Evolutionary conservation across 208 protist genomes (phyloP).

Genomic region (Vickermania spadyakhi): DNA sequence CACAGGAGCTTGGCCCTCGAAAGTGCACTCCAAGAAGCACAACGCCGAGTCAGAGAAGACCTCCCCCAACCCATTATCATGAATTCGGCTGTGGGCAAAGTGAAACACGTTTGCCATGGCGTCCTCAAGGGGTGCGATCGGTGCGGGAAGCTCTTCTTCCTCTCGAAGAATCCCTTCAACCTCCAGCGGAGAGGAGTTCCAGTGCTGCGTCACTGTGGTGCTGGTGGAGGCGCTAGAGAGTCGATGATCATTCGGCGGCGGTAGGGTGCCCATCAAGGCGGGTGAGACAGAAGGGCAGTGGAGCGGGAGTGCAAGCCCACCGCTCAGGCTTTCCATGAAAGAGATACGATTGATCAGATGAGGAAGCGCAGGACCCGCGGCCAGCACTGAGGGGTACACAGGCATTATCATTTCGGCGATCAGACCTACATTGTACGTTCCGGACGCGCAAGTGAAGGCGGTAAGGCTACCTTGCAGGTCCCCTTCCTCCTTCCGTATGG

Average conservation of each 20-base stretch:
- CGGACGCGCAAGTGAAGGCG: not conserved
- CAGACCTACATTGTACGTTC: not conserved
- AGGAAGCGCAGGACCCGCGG: not conserved
- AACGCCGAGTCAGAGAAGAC: not conserved
- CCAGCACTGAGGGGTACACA: not conserved
- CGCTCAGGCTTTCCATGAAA: not conserved
- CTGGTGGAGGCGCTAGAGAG: not conserved
- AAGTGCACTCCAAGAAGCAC: constrained; percentile 3
- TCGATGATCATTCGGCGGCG: not conserved
- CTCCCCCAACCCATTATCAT: not conserved
- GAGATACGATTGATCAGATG: not conserved
- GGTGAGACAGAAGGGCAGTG: not conserved
- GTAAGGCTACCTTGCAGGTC: not conserved
- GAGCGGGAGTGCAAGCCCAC: not conserved
- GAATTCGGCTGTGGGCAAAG: not conserved
- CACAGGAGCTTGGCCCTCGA: not conserved
- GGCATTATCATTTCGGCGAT: not conserved
- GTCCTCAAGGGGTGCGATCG: not conserved
- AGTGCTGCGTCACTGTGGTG: not conserved
- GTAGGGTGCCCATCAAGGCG: not conserved
- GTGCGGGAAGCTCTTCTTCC: not conserved
- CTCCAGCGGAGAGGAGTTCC: not conserved
- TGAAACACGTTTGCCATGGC: not conserved
- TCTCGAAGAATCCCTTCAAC: not conserved
- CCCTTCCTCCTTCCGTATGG: not conserved